Conservation (phyloP, 208 protist genomes). For the Acanthamoeba lenticulata region DNA sequence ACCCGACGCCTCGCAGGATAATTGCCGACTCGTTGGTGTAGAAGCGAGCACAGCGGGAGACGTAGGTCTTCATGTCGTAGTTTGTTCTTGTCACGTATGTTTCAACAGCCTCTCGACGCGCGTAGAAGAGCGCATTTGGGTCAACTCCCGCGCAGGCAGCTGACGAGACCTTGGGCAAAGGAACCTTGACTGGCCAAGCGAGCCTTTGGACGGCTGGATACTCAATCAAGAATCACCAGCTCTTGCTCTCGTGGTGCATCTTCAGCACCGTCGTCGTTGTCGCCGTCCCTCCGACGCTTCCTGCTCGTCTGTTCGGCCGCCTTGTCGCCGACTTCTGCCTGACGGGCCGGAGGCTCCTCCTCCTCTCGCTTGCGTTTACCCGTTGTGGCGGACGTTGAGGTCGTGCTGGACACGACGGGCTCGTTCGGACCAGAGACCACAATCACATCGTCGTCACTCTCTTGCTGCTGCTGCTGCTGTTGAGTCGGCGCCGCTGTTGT, state of each 20-base stretch:
- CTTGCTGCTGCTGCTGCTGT: background rate
- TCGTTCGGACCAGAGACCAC: background rate
- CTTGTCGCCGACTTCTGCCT: background rate
- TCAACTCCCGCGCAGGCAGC: no score
- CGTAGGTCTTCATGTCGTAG: background rate
- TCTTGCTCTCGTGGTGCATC: background rate
- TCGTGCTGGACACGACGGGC: background rate
- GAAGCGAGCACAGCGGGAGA: background rate
- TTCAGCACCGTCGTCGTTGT: background rate
- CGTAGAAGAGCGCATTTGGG: no score
- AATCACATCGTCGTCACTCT: background rate
- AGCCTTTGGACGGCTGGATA: no score
- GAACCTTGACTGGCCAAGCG: no score
- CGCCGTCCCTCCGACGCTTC: background rate
- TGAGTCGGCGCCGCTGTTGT: background rate
- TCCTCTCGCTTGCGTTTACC: background rate
- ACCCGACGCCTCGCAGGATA: background rate
- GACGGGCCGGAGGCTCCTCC: background rate
- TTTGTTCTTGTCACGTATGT: background rate
- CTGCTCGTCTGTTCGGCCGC: background rate
- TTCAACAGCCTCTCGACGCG: no score
- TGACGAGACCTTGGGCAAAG: no score
- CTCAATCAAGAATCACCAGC: background rate
- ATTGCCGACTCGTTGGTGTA: background rate
- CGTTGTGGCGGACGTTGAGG: no score